phyloP scores from a whole-genome alignment of 2,329 filamentous ascomycete species.

The Stachybotrys elegans region DNA sequence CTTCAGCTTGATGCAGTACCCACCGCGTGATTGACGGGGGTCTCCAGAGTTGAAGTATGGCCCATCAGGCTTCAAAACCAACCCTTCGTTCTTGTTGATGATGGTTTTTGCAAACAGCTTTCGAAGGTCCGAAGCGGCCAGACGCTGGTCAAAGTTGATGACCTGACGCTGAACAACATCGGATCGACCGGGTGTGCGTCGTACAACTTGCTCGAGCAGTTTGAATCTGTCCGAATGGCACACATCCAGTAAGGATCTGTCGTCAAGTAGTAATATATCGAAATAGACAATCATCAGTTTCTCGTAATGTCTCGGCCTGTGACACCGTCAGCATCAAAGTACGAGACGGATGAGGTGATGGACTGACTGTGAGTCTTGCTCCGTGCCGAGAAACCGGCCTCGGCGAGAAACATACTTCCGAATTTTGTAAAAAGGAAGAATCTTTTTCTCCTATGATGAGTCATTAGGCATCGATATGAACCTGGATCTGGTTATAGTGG shows the following conservation, averaged over 20 bases:
- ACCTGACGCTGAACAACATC: slow-evolving; percentile 62
- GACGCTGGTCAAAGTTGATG: slow-evolving; percentile 57
- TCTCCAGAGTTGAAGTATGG: slow-evolving; percentile 63
- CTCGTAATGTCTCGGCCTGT: slow-evolving; percentile 43
- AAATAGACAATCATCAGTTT: slow-evolving; percentile 60
- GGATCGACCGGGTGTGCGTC: slow-evolving; percentile 53
- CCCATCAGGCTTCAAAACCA: slow-evolving; percentile 75
- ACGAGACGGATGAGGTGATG: neutral
- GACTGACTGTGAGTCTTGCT: slow-evolving; percentile 62
- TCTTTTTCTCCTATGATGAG: slow-evolving; percentile 42
- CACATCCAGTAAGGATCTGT: slow-evolving; percentile 42
- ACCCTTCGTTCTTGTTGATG: slow-evolving; percentile 64
- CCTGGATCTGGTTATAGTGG: too few species aligned
- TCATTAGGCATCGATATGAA: slow-evolving; percentile 13
- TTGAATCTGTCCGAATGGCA: slow-evolving; percentile 56
- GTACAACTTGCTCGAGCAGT: slow-evolving; percentile 51
- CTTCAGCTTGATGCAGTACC: slow-evolving; percentile 75
- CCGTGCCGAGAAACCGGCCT: slow-evolving; percentile 62
- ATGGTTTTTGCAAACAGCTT: slow-evolving; percentile 65
- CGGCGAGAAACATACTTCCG: slow-evolving; percentile 73
- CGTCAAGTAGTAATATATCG: slow-evolving; percentile 51
- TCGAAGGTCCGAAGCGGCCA: slow-evolving; percentile 51
- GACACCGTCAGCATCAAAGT: slow-evolving; percentile 11
- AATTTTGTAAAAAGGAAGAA: slow-evolving; percentile 77
- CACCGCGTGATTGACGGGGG: slow-evolving; percentile 29